Base-by-base conservation (phyloP, 345 rosid genomes). In the Aurinia saxatilis region DNA sequence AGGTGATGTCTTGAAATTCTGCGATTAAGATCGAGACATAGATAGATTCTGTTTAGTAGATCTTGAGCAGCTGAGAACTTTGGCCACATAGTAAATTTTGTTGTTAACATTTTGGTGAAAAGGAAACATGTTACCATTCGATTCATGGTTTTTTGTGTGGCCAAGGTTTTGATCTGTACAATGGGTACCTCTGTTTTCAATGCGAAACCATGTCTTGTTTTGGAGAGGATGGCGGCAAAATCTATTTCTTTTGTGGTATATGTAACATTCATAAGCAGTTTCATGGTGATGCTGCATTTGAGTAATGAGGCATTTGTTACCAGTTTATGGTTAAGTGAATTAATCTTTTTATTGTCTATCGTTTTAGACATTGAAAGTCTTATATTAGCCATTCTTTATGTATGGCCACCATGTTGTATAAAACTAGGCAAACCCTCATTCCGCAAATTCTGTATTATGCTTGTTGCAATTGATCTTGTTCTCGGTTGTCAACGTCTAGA, bases 261-360 rank as follows among this genome's bases (percentile, higher is more conserved):
- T 27, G 25, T 29, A 47, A 27, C 12, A 23, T 25, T 66, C 29
- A 36, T 36, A 21, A 45, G 15, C 15, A 12, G 52, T 47, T 47
- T 27, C 50, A 57, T 30, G 64, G 64, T 29, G 64, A 18, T 67
- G 35, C 42, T 57, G 23, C 71, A 30, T 36, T 47, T 57, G 25
- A n/a, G 18, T 21, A 7, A 30, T 49, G 52, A n/a, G 57, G 50
- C 39, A 16, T 63, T 10, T 46, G 13, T 21, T 48, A 23, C 8
- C 8, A 48, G 25, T 50, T 16, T 40, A 31, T 11, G 29, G 51
- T 50, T 0, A 38, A n/a, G 44, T 50, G 15, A 5, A 39, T 39
- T 16, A 21, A 31, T 30, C 57, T 39, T 14, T 49, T 58, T 40
- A 37, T 7, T 40, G 34, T 58, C 45, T 21, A 16, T 39, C 38